These are phyloP conservation scores for Dendrothele bispora DNA, from an alignment of 768 basidiomycete genomes.

Conservation along the genomic window DNA sequence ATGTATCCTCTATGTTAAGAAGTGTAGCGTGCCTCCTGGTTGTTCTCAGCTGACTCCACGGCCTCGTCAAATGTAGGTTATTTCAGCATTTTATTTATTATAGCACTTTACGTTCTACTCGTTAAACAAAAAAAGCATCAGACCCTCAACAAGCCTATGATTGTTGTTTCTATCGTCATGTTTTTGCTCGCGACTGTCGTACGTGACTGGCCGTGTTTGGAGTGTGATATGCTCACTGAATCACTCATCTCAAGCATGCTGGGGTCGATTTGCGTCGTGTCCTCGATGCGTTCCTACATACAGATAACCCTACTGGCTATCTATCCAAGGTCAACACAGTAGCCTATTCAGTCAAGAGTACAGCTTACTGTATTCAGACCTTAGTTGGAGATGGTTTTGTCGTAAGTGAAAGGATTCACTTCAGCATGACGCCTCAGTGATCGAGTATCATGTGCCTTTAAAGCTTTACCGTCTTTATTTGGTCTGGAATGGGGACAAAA, in stretches of 20 bases:
- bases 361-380: neutral
- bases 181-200: neutral
- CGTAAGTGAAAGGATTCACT: neutral
- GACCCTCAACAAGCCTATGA: neutral
- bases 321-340: neutral
- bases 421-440: neutral
- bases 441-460: neutral
- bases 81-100: neutral
- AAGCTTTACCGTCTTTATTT: conserved; percentile 11
- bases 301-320: neutral
- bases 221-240: neutral
- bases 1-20: neutral
- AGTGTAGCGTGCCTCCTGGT: neutral
- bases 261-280: neutral
- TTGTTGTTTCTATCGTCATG: neutral
- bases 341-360: neutral
- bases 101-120: neutral
- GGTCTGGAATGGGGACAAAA: conserved; percentile 13
- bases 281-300: neutral
- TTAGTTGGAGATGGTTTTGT: neutral
- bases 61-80: neutral
- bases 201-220: neutral
- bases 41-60: neutral
- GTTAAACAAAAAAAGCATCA: neutral
- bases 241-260: neutral